Base-by-base conservation (phyloP, 495 filamentous ascomycete species). In the Polyplosphaeria fusca region DNA sequence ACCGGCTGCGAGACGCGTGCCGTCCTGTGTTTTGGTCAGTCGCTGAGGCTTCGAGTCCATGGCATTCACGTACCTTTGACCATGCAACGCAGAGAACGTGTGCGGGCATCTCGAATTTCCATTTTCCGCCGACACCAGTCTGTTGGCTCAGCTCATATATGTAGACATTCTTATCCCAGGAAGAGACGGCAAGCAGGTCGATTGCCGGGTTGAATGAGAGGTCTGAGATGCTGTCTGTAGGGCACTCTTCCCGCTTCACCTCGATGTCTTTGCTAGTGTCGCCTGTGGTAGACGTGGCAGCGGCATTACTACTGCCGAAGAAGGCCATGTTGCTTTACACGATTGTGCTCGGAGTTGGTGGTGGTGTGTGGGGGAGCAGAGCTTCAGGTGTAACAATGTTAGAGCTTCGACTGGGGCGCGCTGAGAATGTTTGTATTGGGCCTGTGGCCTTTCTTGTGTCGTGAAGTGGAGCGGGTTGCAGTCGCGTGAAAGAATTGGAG, bases 101-200 rank as follows among this genome's bases (percentile, higher is more conserved):
- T 28, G 76, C 84, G 52, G 90, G 85, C 73, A 86, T 82, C 52
- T 88, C 82, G 68, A 92, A 87, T 32, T 86, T 69, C 22, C 88
- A 86, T 67, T 89, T 92, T 37, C 87, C 87, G 71, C 83, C 77
- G 60, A 79, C 75, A 24, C 86, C 86, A 56, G 80, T 78, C 37
- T 75, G 72, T n/a, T n/a, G n/a, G 51, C 84, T 84, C 70, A 93
- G 86, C 70, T 95, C 86, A 71, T 95, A 96, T 65, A 96, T 91
- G 64, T 88, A 85, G 60, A 95, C 88, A 63, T 88, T 91, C 71
- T 91, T 94, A 67, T 96, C 91, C 91, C 91, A 96, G 38, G 86
- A 91, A 46, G 89, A 78, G 35, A 93, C 86, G 25, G 91, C 91
- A 14, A 96, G 74, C 72, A 89, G 82, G 48, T 96, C 85, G 55